Evolutionary conservation across 2,329 filamentous ascomycete species (phyloP), one percentile per base, ranked within the genome.

Genomic region (Chaetomium strumarium): DNA sequence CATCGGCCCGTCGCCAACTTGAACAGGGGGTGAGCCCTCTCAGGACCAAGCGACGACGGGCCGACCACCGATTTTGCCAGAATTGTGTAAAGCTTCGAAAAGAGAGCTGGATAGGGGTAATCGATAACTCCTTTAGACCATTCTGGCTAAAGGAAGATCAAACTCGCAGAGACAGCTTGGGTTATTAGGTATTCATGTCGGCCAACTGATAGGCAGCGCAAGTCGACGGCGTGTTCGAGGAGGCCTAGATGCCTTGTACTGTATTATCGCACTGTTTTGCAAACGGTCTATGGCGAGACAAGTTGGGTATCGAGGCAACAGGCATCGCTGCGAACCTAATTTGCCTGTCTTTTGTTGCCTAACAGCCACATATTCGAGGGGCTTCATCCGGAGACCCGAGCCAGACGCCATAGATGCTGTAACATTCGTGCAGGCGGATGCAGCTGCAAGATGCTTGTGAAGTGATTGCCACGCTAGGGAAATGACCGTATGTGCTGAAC

Each of bases 121-220:
- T 37, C 51, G 55, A 58, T 11, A 49, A 42, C 52, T 62, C 5
- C 5, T n/a, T 57, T 48, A 49, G 53, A 51, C 56, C 46, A 67
- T 67, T 69, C 64, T 70, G 68, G 68, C 67, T 70, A 70, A 70
- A 70, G 58, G 68, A 57, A 62, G 67, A 70, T 70, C 67, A 70
- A 67, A 69, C 65, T 52, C 46, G 45, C 37, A 55, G 46, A 52
- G 48, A 49, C 44, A 46, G 38, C 33, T 34, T 24, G 20, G 16
- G 17, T 12, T 10, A 42, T 33, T 46, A n/a, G n/a, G n/a, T n/a
- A n/a, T 52, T 24, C 30, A 46, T 56, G 46, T 58, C 51, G 57
- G 49, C 52, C 58, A 56, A 58, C 56, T 41, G 49, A 44, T 33
- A 46, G 33, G n/a, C 48, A 29, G 41, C 41, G 41, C 29, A 6